These are phyloP conservation scores for Acanthamoeba healyi DNA, from an alignment of 208 protist genomes.

Conservation along the genomic window DNA sequence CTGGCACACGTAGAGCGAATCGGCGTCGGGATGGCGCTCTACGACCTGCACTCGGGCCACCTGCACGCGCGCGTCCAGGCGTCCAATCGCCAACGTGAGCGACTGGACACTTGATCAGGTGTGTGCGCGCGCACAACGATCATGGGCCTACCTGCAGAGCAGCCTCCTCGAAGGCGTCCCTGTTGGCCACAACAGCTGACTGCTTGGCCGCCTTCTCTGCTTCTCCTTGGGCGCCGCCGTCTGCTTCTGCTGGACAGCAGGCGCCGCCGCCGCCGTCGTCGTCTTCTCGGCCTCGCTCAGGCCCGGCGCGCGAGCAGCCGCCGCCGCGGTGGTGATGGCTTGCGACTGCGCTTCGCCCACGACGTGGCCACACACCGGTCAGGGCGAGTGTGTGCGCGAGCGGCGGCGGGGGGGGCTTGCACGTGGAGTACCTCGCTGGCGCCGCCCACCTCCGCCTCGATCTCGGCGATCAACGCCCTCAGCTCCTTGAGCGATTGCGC, in stretches of 20 bases:
- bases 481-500: conserved; percentile 41
- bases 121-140: not conserved
- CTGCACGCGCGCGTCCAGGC: not conserved
- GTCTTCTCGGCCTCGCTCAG: too few species aligned
- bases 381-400: too few species aligned
- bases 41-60: not conserved
- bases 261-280: too few species aligned
- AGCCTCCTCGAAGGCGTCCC: conserved; percentile 32
- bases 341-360: too few species aligned
- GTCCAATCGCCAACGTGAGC: not conserved
- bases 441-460: not conserved
- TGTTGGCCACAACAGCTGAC: not conserved
- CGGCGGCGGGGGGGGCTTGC: too few species aligned
- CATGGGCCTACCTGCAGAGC: not conserved
- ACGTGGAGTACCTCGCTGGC: not conserved
- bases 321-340: too few species aligned
- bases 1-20: conserved; percentile 57
- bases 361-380: too few species aligned
- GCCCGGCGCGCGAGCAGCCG: too few species aligned
- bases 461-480: not conserved
- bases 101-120: too few species aligned
- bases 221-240: not conserved
- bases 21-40: conserved; percentile 39
- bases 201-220: conserved; percentile 15
- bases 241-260: conserved; percentile 29